A percentile compares a stretch with the other conserved stretches of the same genome.
Conservation (phyloP, 2,329 filamentous ascomycete species). For the Zymoseptoria brevis region DNA sequence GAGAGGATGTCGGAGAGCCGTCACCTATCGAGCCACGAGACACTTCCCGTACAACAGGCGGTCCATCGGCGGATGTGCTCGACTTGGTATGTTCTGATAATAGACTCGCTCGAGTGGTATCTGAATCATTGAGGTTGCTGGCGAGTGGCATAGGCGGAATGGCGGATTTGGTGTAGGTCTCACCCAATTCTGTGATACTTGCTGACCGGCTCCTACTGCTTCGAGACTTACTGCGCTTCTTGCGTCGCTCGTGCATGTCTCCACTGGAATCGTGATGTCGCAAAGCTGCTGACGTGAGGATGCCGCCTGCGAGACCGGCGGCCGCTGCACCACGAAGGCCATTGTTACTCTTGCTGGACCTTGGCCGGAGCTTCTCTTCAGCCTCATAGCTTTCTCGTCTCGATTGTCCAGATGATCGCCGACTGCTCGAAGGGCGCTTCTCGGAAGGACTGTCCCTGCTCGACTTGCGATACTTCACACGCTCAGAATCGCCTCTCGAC, state of each 20-base stretch:
- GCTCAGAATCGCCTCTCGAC: slow-evolving; percentile 46
- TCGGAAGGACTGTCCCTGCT: slow-evolving; percentile 37
- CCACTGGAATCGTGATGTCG: slow-evolving; percentile 58
- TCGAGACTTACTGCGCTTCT: slow-evolving; percentile 40
- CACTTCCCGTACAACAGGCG: slow-evolving; percentile 56
- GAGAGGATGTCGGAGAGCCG: slow-evolving; percentile 50
- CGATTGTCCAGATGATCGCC: slow-evolving; percentile 23
- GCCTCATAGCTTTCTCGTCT: slow-evolving; percentile 20
- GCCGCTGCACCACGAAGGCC: slow-evolving; percentile 45
- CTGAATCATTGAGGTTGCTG: slow-evolving; percentile 78
- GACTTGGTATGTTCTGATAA: slow-evolving; percentile 71
- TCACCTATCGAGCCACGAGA: slow-evolving; percentile 47
- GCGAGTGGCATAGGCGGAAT: slow-evolving; percentile 80
- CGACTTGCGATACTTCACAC: slow-evolving; percentile 47
- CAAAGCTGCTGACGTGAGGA: slow-evolving; percentile 55
- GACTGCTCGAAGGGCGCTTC: slow-evolving; percentile 20
- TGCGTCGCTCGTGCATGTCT: slow-evolving; percentile 39
- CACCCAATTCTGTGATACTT: slow-evolving; percentile 48
- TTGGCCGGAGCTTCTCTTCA: slow-evolving; percentile 45
- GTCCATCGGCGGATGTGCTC: slow-evolving; percentile 55
- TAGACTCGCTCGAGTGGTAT: slow-evolving; percentile 80
- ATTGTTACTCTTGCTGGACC: slow-evolving; percentile 45
- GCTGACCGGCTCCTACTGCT: slow-evolving; percentile 45
- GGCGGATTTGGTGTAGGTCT: slow-evolving; percentile 36
- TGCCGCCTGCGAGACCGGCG: slow-evolving; percentile 46